Percentiles rank a stretch among this genome's conserved stretches.
Conservation (phyloP, 352 stramenopile genomes). For the Phytopythium mirpurense region DNA sequence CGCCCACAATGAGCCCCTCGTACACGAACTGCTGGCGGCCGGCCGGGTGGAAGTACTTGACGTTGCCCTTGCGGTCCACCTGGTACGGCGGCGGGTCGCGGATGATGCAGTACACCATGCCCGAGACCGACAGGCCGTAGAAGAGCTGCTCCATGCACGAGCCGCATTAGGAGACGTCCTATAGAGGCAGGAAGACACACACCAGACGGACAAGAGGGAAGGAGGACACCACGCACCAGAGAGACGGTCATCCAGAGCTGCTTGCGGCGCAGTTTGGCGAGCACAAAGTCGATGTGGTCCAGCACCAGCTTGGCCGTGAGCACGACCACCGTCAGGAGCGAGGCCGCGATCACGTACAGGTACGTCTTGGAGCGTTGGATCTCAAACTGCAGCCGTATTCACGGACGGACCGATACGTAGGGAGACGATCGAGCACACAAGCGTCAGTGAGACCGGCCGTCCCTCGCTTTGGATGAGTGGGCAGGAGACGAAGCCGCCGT, state of each 20-base stretch:
- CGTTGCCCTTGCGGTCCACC: slow-evolving; percentile 70
- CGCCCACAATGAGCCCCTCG: slow-evolving; percentile 77
- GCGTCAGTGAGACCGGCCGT: background rate
- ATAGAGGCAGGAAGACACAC: slow-evolving; percentile 4
- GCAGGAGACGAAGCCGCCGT: slow-evolving; percentile 4
- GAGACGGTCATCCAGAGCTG: slow-evolving; percentile 86
- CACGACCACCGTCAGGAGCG: slow-evolving; percentile 24
- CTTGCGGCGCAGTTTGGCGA: slow-evolving; percentile 71
- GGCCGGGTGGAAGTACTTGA: slow-evolving; percentile 85
- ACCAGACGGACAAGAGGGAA: slow-evolving; percentile 63
- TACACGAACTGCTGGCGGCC: slow-evolving; percentile 81
- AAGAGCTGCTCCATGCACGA: slow-evolving; percentile 37
- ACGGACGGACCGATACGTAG: too few species aligned
- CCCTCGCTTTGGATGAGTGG: too few species aligned
- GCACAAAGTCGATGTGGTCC: slow-evolving; percentile 59
- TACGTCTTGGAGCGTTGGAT: slow-evolving; percentile 71
- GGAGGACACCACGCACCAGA: slow-evolving; percentile 26
- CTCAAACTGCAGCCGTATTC: slow-evolving; percentile 20
- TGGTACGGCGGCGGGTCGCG: slow-evolving; percentile 72
- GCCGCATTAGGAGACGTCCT: background rate
- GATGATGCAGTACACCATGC: slow-evolving; percentile 90
- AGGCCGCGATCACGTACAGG: slow-evolving; percentile 40
- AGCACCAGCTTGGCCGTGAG: slow-evolving; percentile 57
- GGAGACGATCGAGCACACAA: too few species aligned
- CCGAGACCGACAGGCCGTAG: slow-evolving; percentile 82